Base-by-base conservation (phyloP, 148 eudicot species). In the Silene uniflora region DNA sequence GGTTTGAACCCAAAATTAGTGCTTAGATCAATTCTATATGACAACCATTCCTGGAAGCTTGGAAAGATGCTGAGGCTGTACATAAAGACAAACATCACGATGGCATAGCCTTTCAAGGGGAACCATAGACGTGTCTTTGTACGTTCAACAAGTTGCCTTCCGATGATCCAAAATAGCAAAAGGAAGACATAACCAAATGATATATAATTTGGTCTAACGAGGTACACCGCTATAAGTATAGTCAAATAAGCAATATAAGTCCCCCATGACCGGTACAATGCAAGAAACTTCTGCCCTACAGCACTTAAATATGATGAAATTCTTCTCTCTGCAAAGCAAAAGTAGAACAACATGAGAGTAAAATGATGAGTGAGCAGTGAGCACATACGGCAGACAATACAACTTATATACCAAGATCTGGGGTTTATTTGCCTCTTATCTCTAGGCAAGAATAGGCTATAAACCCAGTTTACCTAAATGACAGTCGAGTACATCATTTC, bases 81-180 rank as follows among this genome's bases (percentile, higher is more conserved):
- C 75, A 92, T 86, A 85, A 95, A 85, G 67, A 92, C 78, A 49
- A 92, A 91, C 71, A 92, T 92, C 54, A 83, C 61, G 76, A 92
- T 80, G 63, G 99, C 80, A 84, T 95, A 95, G 11, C 85, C 90
- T 84, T 95, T 89, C 78, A 95, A 85, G 13, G 99, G 99, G 67
- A 83, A 91, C 99, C 99, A 95, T n/a, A 95, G 86, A 76, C 94
- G 97, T 58, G 84, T 85, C 78, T 88, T 95, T 56, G 99, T 90
- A 81, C 78, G 87, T 82, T 91, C 99, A 71, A 88, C 97, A 69
- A 95, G 87, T 83, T 95, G 99, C 83, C 99, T 90, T 81, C 98
- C 98, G 23, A 81, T 89, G 73, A 95, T 95, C 98, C 98, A 95
- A 79, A 90, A 73, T 56, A 92, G 94, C 54, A 95, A 92, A 78